Conservation (phyloP, 2,329 filamentous ascomycete genomes). For the Alternaria longipes region DNA sequence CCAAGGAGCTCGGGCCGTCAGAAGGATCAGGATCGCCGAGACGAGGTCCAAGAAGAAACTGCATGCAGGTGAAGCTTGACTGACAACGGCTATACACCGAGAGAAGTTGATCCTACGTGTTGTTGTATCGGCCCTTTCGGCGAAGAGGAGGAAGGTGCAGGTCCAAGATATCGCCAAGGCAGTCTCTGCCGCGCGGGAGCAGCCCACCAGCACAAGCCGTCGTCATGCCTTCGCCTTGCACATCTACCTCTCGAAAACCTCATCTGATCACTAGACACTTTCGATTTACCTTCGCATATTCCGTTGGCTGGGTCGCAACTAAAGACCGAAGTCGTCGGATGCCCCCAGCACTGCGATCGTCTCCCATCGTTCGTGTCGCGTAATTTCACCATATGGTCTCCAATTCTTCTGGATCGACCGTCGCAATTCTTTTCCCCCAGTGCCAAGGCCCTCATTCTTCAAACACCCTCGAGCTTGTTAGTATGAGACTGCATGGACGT, state of each 20-base stretch:
- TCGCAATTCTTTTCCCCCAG: not conserved
- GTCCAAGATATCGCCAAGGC: not conserved
- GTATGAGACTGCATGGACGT: not conserved
- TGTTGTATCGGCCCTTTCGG: constrained; percentile 3
- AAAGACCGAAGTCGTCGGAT: not conserved
- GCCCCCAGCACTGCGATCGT: not conserved
- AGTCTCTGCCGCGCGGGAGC: constrained; percentile 1
- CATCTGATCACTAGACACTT: not conserved
- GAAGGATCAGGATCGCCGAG: constrained; percentile 12
- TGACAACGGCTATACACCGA: constrained; percentile 4
- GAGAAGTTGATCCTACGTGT: constrained; percentile 2
- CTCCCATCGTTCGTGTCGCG: not conserved
- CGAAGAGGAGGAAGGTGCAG: not conserved
- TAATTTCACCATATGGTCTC: not conserved
- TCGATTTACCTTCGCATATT: not conserved
- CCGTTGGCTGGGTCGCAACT: not conserved
- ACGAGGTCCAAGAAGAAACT: constrained; percentile 11
- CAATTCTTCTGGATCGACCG: not conserved
- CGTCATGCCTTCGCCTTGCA: not conserved
- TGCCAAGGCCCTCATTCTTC: not conserved
- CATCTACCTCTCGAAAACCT: not conserved
- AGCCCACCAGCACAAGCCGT: not conserved
- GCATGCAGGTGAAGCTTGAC: constrained; percentile 16
- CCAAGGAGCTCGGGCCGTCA: not conserved
- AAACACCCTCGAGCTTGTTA: not conserved